phyloP scores from a whole-genome alignment of 2,329 filamentous ascomycete genomes.

The Arthrobotrys conoides region DNA sequence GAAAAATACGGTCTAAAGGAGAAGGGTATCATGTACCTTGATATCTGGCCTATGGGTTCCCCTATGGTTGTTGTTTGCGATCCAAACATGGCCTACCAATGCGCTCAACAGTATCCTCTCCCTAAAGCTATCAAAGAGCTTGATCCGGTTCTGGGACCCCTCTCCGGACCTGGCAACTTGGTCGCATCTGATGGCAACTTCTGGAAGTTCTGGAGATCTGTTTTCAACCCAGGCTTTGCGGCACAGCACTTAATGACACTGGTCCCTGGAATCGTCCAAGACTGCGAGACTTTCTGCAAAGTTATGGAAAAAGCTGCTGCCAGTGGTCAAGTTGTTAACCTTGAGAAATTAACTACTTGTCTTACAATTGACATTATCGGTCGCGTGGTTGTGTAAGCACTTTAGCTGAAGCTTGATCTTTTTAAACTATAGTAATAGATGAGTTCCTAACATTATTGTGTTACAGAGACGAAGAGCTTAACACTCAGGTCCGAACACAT shows the following conservation, averaged over 20 bases:
- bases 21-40: slow-evolving; percentile 66
- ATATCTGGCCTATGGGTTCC: slow-evolving; percentile 67
- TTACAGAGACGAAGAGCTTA: slow-evolving; percentile 34
- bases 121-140: slow-evolving; percentile 66
- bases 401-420: neutral
- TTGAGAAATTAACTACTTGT: slow-evolving; percentile 63
- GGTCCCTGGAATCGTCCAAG: slow-evolving; percentile 66
- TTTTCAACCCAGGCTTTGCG: slow-evolving; percentile 68
- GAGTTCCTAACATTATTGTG: neutral
- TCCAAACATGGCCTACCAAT: slow-evolving; percentile 67
- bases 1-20: slow-evolving; percentile 65
- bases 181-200: slow-evolving; percentile 67
- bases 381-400: slow-evolving; percentile 55
- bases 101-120: slow-evolving; percentile 66
- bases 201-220: slow-evolving; percentile 66
- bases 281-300: slow-evolving; percentile 63
- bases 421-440: neutral
- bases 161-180: slow-evolving; percentile 66
- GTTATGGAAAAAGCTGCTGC: slow-evolving; percentile 62
- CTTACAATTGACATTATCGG: slow-evolving; percentile 61
- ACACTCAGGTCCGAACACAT: slow-evolving; percentile 48
- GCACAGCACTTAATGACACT: slow-evolving; percentile 66
- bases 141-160: slow-evolving; percentile 64
- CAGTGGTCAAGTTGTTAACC: slow-evolving; percentile 63
- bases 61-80: slow-evolving; percentile 67